Conservation (phyloP, 192 early-diverging fungal species). For the Neocallimastix lanati region DNA sequence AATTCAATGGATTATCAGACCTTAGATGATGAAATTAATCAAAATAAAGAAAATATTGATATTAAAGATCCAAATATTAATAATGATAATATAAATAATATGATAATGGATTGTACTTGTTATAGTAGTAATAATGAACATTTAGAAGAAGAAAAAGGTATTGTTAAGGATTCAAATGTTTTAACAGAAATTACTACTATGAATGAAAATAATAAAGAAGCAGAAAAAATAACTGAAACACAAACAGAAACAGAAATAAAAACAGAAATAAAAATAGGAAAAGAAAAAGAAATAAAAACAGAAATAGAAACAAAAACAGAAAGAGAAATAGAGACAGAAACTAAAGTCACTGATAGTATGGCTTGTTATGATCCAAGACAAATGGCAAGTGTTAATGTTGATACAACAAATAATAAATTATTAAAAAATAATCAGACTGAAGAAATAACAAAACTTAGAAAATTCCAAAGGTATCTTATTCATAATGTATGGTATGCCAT, state of each 20-base stretch:
- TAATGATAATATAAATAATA: not conserved
- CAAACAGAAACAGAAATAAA: too few species aligned
- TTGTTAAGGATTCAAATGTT: not conserved
- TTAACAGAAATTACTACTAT: not conserved
- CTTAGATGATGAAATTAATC: not conserved
- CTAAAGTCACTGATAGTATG: not conserved
- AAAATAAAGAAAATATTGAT: not conserved
- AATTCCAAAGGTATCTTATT: slow-evolving; percentile 8
- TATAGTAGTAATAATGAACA: not conserved
- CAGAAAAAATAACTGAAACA: too few species aligned
- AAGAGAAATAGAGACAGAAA: not conserved
- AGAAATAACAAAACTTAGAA: slow-evolving; percentile 3
- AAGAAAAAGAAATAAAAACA: not conserved
- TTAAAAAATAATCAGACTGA: not conserved
- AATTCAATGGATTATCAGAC: not conserved
- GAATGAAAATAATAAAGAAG: not conserved
- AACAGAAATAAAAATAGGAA: too few species aligned
- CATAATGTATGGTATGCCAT: slow-evolving; percentile 15
- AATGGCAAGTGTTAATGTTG: not conserved
- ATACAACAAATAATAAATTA: not conserved
- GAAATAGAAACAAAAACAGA: not conserved
- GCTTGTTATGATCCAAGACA: not conserved
- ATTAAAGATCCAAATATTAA: too few species aligned
- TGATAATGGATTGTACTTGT: not conserved
- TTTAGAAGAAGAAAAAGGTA: not conserved